Evolutionary conservation across 129 eudicot species (phyloP).

Genomic region (Centaurea solstitialis): DNA sequence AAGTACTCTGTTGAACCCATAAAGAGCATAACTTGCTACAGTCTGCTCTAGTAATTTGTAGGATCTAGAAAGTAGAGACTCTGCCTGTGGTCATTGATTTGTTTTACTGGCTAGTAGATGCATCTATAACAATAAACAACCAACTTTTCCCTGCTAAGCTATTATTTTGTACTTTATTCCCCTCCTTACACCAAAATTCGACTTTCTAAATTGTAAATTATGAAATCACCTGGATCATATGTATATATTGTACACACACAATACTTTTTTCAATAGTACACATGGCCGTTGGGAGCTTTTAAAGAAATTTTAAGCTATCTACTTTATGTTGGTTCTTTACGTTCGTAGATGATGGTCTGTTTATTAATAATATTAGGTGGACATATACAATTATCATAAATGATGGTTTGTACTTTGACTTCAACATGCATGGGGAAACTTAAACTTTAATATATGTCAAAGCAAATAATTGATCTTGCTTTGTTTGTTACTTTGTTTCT

Average conservation of each 20-base stretch:
- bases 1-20: background rate
- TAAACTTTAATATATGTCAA: background rate
- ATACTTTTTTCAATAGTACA: background rate
- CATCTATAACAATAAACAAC: background rate
- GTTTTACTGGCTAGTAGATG: background rate
- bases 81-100: background rate
- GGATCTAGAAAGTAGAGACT: background rate
- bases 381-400: background rate
- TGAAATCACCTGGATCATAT: background rate
- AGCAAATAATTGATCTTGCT: background rate
- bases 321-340: background rate
- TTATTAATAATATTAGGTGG: background rate
- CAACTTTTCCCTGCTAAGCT: background rate
- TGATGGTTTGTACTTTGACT: background rate
- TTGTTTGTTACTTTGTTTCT: background rate
- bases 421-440: background rate
- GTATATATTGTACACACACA: background rate
- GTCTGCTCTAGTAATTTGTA: background rate
- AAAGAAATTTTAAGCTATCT: background rate
- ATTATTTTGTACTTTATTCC: background rate
- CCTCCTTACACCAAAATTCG: background rate
- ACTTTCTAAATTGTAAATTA: background rate
- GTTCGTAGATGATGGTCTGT: background rate
- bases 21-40: background rate
- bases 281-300: background rate